phyloP scores from a whole-genome alignment of 352 stramenopile genomes.

The Globisporangium canariense region DNA sequence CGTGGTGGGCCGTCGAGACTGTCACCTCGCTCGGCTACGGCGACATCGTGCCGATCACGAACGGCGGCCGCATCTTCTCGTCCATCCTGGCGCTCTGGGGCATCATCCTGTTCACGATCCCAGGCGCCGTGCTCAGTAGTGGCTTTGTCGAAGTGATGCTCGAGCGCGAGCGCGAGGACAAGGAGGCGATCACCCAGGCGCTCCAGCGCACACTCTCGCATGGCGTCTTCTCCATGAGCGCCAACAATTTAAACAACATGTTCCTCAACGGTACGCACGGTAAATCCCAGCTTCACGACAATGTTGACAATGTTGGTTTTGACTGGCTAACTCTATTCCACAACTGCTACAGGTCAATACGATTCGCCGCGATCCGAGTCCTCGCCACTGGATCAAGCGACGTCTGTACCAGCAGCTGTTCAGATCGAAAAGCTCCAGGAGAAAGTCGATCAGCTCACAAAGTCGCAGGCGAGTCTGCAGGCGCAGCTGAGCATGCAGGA shows the following conservation, averaged over 20 bases:
- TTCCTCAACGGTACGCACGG: slow-evolving; percentile 21
- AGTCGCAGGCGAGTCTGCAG: slow-evolving; percentile 55
- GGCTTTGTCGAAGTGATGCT: slow-evolving; percentile 85
- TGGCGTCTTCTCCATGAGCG: slow-evolving; percentile 37
- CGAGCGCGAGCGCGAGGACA: slow-evolving; percentile 64
- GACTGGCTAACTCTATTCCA: slow-evolving; percentile 3
- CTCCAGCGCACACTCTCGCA: slow-evolving; percentile 49
- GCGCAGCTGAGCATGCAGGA: slow-evolving; percentile 54
- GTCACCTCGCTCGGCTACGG: slow-evolving; percentile 87
- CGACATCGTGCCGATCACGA: slow-evolving; percentile 79
- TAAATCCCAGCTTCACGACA: neutral
- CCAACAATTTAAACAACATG: slow-evolving; percentile 35
- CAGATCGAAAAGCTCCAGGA: slow-evolving; percentile 38
- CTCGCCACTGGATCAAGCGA: slow-evolving; percentile 26
- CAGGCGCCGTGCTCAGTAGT: slow-evolving; percentile 71
- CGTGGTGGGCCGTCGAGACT: slow-evolving; percentile 80
- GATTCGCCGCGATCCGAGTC: slow-evolving; percentile 30
- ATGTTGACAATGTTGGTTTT: neutral
- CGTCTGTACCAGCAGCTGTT: slow-evolving; percentile 16
- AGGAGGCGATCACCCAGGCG: slow-evolving; percentile 47
- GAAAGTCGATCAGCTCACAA: slow-evolving; percentile 50
- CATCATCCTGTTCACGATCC: slow-evolving; percentile 87
- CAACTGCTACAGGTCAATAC: slow-evolving; percentile 17
- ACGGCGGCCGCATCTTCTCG: slow-evolving; percentile 61
- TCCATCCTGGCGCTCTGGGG: slow-evolving; percentile 75